Evolutionary conservation across 2,329 filamentous ascomycete species (phyloP), one percentile per base, ranked within the genome.

Genomic region (Aspergillus sp.): DNA sequence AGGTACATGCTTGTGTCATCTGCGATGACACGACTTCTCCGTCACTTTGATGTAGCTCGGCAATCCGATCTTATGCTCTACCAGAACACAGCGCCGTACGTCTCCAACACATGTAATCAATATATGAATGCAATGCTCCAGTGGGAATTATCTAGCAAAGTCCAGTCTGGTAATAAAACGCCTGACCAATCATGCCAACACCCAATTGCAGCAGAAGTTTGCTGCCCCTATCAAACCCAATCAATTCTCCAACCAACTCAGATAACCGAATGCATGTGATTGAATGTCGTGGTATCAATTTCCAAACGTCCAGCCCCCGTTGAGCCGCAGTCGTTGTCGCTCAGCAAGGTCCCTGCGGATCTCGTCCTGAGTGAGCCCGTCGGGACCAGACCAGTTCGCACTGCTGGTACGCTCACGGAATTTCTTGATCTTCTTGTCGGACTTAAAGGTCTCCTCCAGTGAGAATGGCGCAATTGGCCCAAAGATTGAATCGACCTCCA

Each of bases 371-470:
- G 92, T 97, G 62, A 99, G 78, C 42, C 81, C 79, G 71, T 99
- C 95, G 3, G 87, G 79, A 50, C 89, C 73, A 65, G 83, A 87
- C 94, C 94, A 99, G 75, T 96, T 95, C 32, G 95, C 95, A 72
- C 91, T 96, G 62, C 90, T 96, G 4, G 93, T 97, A 51, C 94
- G 83, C 47, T 89, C 87, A 16, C 95, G 85, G 80, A 97, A 97
- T 67, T 91, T 89, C 77, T 89, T 89, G 71, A 89, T 85, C 58
- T 93, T 91, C 71, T 91, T 91, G 72, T 88, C 92, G 71, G 91
- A 90, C 72, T 82, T 88, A 74, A 99, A 99, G 29, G 97, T 91
- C 68, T 97, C 92, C 65, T 99, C 95, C 87, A 99, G 94, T 65
- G 91, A 90, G 59, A 99, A 79, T 11, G 91, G 89, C 10, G 83